Percentiles rank a stretch among this genome's conserved stretches.
Conservation (phyloP, 805 yeast genomes). For the Candida coquimbonensis region DNA sequence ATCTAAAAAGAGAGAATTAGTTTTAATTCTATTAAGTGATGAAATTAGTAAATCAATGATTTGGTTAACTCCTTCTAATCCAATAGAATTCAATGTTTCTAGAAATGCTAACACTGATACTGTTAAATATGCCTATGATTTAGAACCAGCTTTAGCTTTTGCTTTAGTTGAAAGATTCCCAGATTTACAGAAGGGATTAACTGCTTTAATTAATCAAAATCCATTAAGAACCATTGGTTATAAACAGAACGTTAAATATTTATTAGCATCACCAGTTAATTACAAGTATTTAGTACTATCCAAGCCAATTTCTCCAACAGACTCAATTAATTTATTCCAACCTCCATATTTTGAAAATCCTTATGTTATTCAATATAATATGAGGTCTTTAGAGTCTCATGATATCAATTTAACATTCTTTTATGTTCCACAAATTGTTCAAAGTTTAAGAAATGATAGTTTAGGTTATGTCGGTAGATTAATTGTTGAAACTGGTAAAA, state of each 20-base stretch:
- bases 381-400: slow-evolving; percentile 82
- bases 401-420: slow-evolving; percentile 87
- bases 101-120: slow-evolving; percentile 30
- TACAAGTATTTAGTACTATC: slow-evolving; percentile 18
- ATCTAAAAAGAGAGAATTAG: slow-evolving; percentile 45
- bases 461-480: slow-evolving; percentile 83
- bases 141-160: slow-evolving; percentile 69
- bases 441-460: slow-evolving; percentile 74
- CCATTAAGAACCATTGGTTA: slow-evolving; percentile 55
- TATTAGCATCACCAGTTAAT: slow-evolving; percentile 25
- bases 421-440: slow-evolving; percentile 97
- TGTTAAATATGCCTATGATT: slow-evolving; percentile 50
- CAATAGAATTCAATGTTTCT: slow-evolving; percentile 26
- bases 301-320: slow-evolving; percentile 68
- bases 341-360: slow-evolving; percentile 68
- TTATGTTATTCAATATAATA: slow-evolving; percentile 72
- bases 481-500: slow-evolving; percentile 86
- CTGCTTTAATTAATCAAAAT: slow-evolving; percentile 38
- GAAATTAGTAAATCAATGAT: slow-evolving; percentile 67
- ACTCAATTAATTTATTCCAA: slow-evolving; percentile 74
- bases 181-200: slow-evolving; percentile 29
- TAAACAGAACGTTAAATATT: slow-evolving; percentile 54
- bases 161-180: slow-evolving; percentile 58
- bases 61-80: slow-evolving; percentile 53
- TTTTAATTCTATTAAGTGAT: slow-evolving; percentile 60